phyloP scores from a whole-genome alignment of 495 filamentous ascomycete species.

The Aspergillus panamensis region DNA sequence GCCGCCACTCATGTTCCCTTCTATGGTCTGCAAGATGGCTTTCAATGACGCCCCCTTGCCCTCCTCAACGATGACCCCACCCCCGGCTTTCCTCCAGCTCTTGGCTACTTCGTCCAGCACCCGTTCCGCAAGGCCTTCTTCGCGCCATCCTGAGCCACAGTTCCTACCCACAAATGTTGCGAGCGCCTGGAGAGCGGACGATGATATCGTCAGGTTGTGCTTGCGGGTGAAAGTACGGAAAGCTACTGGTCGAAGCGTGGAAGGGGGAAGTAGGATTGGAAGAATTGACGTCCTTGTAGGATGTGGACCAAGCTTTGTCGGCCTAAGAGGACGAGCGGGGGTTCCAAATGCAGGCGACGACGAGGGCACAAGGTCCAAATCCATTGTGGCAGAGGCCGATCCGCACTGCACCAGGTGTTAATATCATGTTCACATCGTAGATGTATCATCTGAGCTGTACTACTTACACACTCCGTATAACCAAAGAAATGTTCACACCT shows the following conservation, averaged over 20 bases:
- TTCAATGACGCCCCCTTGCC: constrained; percentile 69
- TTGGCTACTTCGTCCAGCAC: constrained; percentile 88
- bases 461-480: neutral
- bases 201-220: constrained; percentile 90
- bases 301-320: constrained; percentile 41
- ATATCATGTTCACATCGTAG: neutral
- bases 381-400: constrained; percentile 23
- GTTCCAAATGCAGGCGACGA: constrained; percentile 89
- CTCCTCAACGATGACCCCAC: constrained; percentile 85
- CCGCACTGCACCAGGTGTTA: neutral
- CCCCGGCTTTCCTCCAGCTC: constrained; percentile 78
- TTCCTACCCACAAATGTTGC: constrained; percentile 87
- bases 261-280: constrained; percentile 81
- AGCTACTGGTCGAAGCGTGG: constrained; percentile 82
- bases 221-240: constrained; percentile 98
- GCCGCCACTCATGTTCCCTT: constrained; percentile 80
- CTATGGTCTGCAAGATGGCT: constrained; percentile 73
- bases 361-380: constrained; percentile 64
- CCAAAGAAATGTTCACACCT: neutral
- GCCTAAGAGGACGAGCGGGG: constrained; percentile 65
- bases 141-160: constrained; percentile 93
- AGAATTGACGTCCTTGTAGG: constrained; percentile 69
- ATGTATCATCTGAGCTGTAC: neutral
- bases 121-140: constrained; percentile 88
- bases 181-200: constrained; percentile 75